Evolutionary conservation across 257 asterid species (phyloP), one percentile per base, ranked within the genome.

Genomic region (Rehmannia glutinosa): DNA sequence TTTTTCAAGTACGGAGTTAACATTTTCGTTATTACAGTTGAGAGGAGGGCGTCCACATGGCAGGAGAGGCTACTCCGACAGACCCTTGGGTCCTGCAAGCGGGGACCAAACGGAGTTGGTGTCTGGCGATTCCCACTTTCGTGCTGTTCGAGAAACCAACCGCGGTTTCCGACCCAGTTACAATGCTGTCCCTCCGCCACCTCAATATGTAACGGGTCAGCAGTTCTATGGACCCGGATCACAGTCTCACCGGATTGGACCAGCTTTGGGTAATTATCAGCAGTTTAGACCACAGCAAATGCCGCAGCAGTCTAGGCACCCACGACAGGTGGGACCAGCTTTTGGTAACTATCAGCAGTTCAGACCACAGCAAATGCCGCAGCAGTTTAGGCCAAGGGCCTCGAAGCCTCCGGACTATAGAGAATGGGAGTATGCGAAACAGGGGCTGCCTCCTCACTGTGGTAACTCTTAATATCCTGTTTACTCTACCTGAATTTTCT

Each of bases 371-470:
- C 64, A 33, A 4, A 71, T 70, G 47, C 79, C 57, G 52, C 87
- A 51, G 68, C 89, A 77, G 64, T 56, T 70, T 56, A 69, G 86
- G 70, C 86, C 83, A 1, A 75, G 86, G 75, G 75, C 86, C 50
- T 69, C 87, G 0, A 92, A 80, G 80, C 87, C 91, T 12, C 83
- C 82, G 17, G 86, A 83, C 70, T 86, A 77, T 69, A 82, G 97
- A 66, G 82, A 79, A 16, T 93, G 98, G 98, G 94, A 88, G 74
- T 68, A 70, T 67, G 87, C 87, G 5, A 78, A 82, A 52, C 83
- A 79, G 4, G 75, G 73, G 55, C 94, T 88, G 2, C 83, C 96
- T 21, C 80, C 86, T 69, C 69, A 78, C 49, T 80, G 75, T 20
- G 98, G 98, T 90, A 76, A 56, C 58, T 46, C 23, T 28, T 39